Conservation (phyloP, 1,284 basidiomycete genomes). For the Taiwanofungus camphoratus region DNA sequence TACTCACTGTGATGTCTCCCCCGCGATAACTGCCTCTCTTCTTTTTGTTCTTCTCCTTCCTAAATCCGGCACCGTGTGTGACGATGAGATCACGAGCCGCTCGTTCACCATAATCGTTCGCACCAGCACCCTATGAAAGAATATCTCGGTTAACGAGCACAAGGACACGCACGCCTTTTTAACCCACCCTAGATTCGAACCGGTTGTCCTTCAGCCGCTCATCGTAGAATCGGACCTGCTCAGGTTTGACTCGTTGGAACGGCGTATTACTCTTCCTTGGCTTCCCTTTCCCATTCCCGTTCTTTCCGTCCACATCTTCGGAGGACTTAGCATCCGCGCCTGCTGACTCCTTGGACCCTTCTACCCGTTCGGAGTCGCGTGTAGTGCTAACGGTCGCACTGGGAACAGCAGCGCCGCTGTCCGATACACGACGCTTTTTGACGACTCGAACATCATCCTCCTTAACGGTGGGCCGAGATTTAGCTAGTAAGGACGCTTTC, state of each 20-base stretch:
- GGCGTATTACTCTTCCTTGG: slow-evolving; percentile 39
- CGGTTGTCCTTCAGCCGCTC: slow-evolving; percentile 73
- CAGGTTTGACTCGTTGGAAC: slow-evolving; percentile 81
- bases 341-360: background rate
- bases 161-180: slow-evolving; percentile 6
- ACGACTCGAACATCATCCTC: slow-evolving; percentile 28
- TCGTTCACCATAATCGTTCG: slow-evolving; percentile 83
- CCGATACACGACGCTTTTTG: slow-evolving; percentile 56
- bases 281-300: slow-evolving; percentile 28
- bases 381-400: slow-evolving; percentile 30
- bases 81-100: slow-evolving; percentile 88
- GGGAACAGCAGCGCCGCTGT: slow-evolving; percentile 42
- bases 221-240: slow-evolving; percentile 52
- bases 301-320: slow-evolving; percentile 13
- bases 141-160: slow-evolving; percentile 9
- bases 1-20: slow-evolving; percentile 82
- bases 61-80: slow-evolving; percentile 90
- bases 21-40: slow-evolving; percentile 91
- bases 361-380: background rate
- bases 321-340: slow-evolving; percentile 1
- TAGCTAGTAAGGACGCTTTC: slow-evolving; percentile 3
- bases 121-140: slow-evolving; percentile 44
- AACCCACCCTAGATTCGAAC: slow-evolving; percentile 73
- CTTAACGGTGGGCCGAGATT: background rate
- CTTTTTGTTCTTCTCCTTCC: slow-evolving; percentile 99